phyloP scores from a whole-genome alignment of 495 filamentous ascomycete species.

The Pyrenula massariospora region DNA sequence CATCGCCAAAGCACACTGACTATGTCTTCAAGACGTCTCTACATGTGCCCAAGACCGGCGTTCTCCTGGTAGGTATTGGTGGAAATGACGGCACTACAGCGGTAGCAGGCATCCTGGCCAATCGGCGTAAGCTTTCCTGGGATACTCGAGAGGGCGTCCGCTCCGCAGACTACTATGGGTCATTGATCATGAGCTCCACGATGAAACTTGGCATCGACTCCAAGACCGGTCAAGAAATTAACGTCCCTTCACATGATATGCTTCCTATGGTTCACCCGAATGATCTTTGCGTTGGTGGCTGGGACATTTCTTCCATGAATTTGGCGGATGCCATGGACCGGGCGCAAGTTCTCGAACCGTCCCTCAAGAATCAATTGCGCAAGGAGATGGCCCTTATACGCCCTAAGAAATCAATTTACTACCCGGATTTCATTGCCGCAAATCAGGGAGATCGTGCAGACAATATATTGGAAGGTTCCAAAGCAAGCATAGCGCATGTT shows the following conservation, averaged over 20 bases:
- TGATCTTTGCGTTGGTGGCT: constrained; percentile 88
- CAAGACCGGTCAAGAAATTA: constrained; percentile 79
- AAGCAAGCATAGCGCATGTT: constrained; percentile 76
- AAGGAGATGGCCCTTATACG: constrained; percentile 88
- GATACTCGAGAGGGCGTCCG: constrained; percentile 82
- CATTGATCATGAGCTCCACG: constrained; percentile 90
- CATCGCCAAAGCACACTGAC: constrained; percentile 73
- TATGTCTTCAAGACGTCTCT: constrained; percentile 98
- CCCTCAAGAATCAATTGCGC: constrained; percentile 74
- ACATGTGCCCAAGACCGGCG: constrained; percentile 81
- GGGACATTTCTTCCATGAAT: constrained; percentile 90
- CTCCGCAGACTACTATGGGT: constrained; percentile 93
- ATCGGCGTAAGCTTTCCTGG: constrained; percentile 77
- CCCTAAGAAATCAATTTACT: constrained; percentile 92
- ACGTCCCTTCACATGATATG: constrained; percentile 89
- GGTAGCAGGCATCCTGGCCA: constrained; percentile 94
- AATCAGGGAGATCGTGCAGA: constrained; percentile 97
- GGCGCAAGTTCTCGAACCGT: constrained; percentile 85
- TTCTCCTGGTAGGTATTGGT: constrained; percentile 97
- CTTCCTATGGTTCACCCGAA: constrained; percentile 98
- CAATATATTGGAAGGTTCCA: constrained; percentile 73
- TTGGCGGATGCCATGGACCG: constrained; percentile 91
- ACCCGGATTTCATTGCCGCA: constrained; percentile 97
- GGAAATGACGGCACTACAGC: constrained; percentile 98
- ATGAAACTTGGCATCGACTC: constrained; percentile 88